phyloP scores from a whole-genome alignment of 768 basidiomycete genomes.

The Lactarius hengduanensis region DNA sequence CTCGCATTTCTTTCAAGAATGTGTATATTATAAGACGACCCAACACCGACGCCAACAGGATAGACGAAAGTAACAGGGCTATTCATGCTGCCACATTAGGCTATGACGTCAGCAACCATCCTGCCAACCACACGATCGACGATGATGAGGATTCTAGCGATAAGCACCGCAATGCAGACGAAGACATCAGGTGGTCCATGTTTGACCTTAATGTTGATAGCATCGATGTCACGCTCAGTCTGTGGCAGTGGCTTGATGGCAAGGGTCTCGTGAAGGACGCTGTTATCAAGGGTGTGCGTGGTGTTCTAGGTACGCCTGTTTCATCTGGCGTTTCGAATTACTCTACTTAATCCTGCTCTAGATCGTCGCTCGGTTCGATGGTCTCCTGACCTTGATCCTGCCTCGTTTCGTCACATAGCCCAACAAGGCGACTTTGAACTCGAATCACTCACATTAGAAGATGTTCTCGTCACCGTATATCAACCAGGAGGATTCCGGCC shows the following conservation, averaged over 20 bases:
- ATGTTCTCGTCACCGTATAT: constrained; percentile 90
- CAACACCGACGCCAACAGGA: constrained; percentile 2
- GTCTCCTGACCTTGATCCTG: constrained; percentile 82
- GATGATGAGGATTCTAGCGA: constrained; percentile 49
- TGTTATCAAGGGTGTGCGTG: constrained; percentile 90
- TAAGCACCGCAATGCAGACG: constrained; percentile 38
- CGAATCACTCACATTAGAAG: constrained; percentile 85
- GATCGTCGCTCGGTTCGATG: constrained; percentile 86
- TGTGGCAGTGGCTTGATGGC: constrained; percentile 92
- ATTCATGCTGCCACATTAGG: constrained; percentile 58
- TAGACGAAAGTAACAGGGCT: constrained; percentile 32
- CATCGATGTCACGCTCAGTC: constrained; percentile 90
- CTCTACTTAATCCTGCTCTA: constrained; percentile 34
- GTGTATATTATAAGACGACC: constrained; percentile 90
- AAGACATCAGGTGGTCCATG: constrained; percentile 77
- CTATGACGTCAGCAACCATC: constrained; percentile 77
- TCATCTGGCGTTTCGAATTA: not conserved
- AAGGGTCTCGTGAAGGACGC: constrained; percentile 92
- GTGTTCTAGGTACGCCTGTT: constrained; percentile 68
- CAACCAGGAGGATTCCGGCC: constrained; percentile 93
- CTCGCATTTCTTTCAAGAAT: constrained; percentile 93
- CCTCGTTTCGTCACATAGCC: constrained; percentile 70
- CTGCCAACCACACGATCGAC: constrained; percentile 63
- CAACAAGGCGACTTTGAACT: constrained; percentile 89
- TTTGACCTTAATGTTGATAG: constrained; percentile 94